phyloP scores from a whole-genome alignment of 352 stramenopile species.

The Globisporangium emineosum region DNA sequence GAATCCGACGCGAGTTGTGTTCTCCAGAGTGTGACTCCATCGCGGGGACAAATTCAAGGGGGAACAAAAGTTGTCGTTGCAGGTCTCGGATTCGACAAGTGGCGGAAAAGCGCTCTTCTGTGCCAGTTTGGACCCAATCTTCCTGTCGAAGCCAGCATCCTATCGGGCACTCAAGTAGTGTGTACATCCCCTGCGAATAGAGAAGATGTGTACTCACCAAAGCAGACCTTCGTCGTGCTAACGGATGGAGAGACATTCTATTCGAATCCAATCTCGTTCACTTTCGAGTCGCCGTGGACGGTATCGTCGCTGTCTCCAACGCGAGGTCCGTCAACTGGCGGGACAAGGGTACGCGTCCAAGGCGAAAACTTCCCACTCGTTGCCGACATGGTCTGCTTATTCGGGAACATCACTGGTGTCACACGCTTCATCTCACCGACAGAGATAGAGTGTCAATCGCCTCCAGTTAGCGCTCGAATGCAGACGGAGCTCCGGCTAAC shows the following conservation, averaged over 20 bases:
- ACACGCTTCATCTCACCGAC: constrained; percentile 27
- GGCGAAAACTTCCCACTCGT: constrained; percentile 31
- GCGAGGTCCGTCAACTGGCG: constrained; percentile 30
- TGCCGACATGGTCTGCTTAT: constrained; percentile 30
- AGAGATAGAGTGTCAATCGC: constrained; percentile 25
- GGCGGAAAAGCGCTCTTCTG: constrained; percentile 23
- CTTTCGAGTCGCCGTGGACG: constrained; percentile 43
- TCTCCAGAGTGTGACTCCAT: constrained; percentile 27
- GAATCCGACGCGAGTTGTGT: constrained; percentile 20
- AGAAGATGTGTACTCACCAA: constrained; percentile 17
- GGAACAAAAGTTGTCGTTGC: constrained; percentile 39
- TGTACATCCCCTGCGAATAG: constrained; percentile 40
- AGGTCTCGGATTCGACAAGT: constrained; percentile 41
- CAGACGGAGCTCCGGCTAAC: constrained; percentile 41
- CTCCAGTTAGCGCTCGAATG: constrained; percentile 1
- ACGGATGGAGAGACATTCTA: constrained; percentile 49
- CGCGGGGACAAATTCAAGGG: constrained; percentile 30
- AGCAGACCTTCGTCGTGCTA: constrained; percentile 45
- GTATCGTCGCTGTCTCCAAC: constrained; percentile 24
- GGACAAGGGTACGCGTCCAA: constrained; percentile 31
- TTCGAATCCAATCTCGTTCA: constrained; percentile 55
- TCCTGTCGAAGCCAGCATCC: constrained; percentile 26
- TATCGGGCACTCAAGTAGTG: constrained; percentile 35
- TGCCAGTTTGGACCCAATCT: constrained; percentile 56
- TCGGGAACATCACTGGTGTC: constrained; percentile 22